These are phyloP conservation scores for Apiotrichum mycotoxinovorans DNA, from an alignment of 1,284 basidiomycete species.

Conservation along the genomic window DNA sequence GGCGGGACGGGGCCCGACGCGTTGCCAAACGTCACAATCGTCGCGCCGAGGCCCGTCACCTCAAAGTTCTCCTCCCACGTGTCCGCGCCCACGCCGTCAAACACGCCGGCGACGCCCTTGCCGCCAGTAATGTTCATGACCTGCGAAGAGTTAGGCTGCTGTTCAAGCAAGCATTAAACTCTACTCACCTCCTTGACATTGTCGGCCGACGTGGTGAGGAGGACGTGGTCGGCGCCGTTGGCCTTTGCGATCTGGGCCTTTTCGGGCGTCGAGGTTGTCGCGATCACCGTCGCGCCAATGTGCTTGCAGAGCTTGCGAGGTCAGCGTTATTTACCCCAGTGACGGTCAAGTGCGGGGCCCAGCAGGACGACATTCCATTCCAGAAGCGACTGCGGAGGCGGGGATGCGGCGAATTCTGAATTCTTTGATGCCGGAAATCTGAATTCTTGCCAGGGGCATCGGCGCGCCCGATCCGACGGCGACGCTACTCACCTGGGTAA, in stretches of 20 bases:
- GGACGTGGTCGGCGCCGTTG: constrained; percentile 81
- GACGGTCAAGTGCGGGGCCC: constrained; percentile 48
- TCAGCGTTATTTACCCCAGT: not conserved
- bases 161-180: not conserved
- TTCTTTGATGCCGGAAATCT: too few relatives aligned
- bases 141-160: constrained; percentile 42
- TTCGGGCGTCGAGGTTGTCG: constrained; percentile 79
- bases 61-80: constrained; percentile 84
- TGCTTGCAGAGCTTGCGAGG: constrained; percentile 49
- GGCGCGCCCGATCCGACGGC: too few relatives aligned
- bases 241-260: constrained; percentile 79
- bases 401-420: too few relatives aligned
- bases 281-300: constrained; percentile 82
- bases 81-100: constrained; percentile 91
- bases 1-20: constrained; percentile 58
- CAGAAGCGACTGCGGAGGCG: too few relatives aligned
- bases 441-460: too few relatives aligned
- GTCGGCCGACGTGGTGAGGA: constrained; percentile 67
- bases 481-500: constrained; percentile 54
- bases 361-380: too few relatives aligned
- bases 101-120: constrained; percentile 76
- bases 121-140: constrained; percentile 73
- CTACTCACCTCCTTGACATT: constrained; percentile 58
- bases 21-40: constrained; percentile 83
- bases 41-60: constrained; percentile 68